Percentiles rank a stretch among this genome's conserved stretches.
Conservation (phyloP, 2,329 filamentous ascomycete species). For the Zasmidium citrigriseum region DNA sequence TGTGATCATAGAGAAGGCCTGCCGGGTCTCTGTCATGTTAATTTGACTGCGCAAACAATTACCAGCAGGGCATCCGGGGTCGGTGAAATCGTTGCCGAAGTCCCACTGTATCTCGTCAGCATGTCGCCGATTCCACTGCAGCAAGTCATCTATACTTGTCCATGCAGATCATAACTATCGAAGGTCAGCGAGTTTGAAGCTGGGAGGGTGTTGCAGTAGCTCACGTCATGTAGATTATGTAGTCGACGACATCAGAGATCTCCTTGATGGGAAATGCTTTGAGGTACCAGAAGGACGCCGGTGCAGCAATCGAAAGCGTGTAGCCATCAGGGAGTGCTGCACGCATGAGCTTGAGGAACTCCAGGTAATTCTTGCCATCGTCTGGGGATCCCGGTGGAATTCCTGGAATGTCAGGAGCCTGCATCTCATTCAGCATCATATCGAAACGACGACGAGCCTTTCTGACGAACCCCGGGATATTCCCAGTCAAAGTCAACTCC, state of each 20-base stretch:
- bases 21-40: slow-evolving; percentile 41
- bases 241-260: slow-evolving; percentile 28
- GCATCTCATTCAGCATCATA: too few species aligned
- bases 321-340: slow-evolving; percentile 12
- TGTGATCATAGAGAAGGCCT: slow-evolving; percentile 42
- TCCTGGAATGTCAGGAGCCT: neutral
- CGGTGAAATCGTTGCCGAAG: slow-evolving; percentile 33
- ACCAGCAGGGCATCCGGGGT: slow-evolving; percentile 32
- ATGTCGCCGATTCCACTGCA: too few species aligned
- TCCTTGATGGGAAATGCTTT: slow-evolving; percentile 28
- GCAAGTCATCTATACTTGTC: too few species aligned
- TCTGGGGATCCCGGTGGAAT: neutral
- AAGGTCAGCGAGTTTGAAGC: slow-evolving; percentile 11
- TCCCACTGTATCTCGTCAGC: too few species aligned
- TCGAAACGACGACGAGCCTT: too few species aligned
- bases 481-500: slow-evolving; percentile 47
- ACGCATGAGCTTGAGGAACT: slow-evolving; percentile 11
- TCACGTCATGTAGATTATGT: slow-evolving; percentile 38
- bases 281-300: slow-evolving; percentile 35
- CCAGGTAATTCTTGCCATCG: slow-evolving; percentile 7
- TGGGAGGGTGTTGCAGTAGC: too few species aligned
- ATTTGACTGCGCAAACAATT: slow-evolving; percentile 38
- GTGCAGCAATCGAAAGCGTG: slow-evolving; percentile 29
- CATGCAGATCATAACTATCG: neutral
- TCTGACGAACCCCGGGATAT: slow-evolving; percentile 13